Percentiles rank a stretch among this genome's conserved stretches.
Evolutionary conservation across 1,284 basidiomycete species (phyloP).

Genomic region (Pterula multifida): DNA sequence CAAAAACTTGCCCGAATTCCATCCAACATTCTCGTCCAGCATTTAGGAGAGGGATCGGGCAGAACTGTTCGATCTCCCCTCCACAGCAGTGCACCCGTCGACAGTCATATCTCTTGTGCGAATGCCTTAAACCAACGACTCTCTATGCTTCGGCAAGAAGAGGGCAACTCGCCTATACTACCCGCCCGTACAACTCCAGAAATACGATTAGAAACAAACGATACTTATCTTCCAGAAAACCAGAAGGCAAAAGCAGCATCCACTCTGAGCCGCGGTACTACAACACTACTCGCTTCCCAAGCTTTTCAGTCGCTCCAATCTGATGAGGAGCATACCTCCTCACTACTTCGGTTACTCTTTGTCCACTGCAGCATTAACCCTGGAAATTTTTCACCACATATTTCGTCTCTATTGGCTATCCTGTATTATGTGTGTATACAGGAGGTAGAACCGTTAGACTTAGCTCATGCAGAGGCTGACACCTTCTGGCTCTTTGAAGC

Average conservation of each 20-base stretch:
- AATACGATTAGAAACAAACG: slow-evolving; percentile 34
- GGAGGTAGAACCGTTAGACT: slow-evolving; percentile 49
- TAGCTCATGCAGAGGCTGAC: slow-evolving; percentile 63
- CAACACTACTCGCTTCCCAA: slow-evolving; percentile 41
- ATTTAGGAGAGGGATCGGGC: slow-evolving; percentile 33
- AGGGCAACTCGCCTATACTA: slow-evolving; percentile 8
- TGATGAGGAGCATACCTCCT: slow-evolving; percentile 50
- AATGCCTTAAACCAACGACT: slow-evolving; percentile 42
- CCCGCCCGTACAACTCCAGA: slow-evolving; percentile 30
- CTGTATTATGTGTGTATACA: slow-evolving; percentile 51
- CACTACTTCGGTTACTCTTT: slow-evolving; percentile 60
- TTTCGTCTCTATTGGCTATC: slow-evolving; percentile 55
- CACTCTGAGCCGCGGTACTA: slow-evolving; percentile 20
- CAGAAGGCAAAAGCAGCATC: slow-evolving; percentile 4
- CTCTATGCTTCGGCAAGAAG: slow-evolving; percentile 26
- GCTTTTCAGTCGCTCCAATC: slow-evolving; percentile 30
- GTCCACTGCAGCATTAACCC: slow-evolving; percentile 62
- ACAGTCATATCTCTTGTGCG: slow-evolving; percentile 37
- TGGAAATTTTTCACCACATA: slow-evolving; percentile 52
- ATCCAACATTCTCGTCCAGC: slow-evolving; percentile 37
- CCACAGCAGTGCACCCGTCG: slow-evolving; percentile 33
- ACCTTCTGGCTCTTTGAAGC: slow-evolving; percentile 73
- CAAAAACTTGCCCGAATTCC: slow-evolving; percentile 51
- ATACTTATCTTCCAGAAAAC: slow-evolving; percentile 3
- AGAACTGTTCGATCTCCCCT: slow-evolving; percentile 34